A percentile compares a stretch with the other conserved stretches of the same genome.
phyloP scores from a whole-genome alignment of 768 basidiomycete species.

The Tephrocybe rancida region DNA sequence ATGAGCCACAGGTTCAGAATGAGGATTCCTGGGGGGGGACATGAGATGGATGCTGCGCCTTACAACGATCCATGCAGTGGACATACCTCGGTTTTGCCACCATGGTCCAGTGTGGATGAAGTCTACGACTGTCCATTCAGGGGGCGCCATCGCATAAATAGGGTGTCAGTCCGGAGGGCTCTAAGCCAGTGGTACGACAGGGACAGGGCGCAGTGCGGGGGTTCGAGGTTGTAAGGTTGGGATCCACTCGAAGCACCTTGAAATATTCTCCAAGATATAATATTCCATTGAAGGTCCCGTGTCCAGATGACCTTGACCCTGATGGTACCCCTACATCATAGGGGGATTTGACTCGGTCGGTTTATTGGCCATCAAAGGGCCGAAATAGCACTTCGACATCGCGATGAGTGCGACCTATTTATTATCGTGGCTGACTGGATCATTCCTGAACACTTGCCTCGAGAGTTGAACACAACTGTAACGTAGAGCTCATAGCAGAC shows the following conservation, averaged over 20 bases:
- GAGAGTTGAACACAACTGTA: background rate
- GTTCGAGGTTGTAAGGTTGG: background rate
- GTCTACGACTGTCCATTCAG: constrained; percentile 58
- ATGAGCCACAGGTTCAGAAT: constrained; percentile 59
- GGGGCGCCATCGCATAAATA: constrained; percentile 28
- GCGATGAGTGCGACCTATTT: background rate
- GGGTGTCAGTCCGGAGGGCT: background rate
- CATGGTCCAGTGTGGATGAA: constrained; percentile 61
- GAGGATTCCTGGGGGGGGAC: constrained; percentile 47
- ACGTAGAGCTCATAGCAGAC: too few species aligned
- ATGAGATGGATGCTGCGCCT: background rate
- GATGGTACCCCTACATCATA: constrained; percentile 5
- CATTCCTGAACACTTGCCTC: background rate
- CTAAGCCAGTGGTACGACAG: background rate
- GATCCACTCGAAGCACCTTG: background rate
- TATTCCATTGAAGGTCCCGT: constrained; percentile 3
- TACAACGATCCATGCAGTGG: background rate
- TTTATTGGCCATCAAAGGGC: constrained; percentile 5
- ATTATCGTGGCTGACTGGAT: too few species aligned
- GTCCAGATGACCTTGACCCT: constrained; percentile 8
- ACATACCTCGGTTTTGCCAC: constrained; percentile 63
- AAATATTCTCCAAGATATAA: constrained; percentile 1
- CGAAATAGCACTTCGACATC: background rate
- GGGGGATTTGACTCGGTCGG: constrained; percentile 1
- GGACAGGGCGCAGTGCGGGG: background rate